Evolutionary conservation across 176 grass and related monocot genomes (phyloP).

Genomic region (Tillandsia leiboldiana): DNA sequence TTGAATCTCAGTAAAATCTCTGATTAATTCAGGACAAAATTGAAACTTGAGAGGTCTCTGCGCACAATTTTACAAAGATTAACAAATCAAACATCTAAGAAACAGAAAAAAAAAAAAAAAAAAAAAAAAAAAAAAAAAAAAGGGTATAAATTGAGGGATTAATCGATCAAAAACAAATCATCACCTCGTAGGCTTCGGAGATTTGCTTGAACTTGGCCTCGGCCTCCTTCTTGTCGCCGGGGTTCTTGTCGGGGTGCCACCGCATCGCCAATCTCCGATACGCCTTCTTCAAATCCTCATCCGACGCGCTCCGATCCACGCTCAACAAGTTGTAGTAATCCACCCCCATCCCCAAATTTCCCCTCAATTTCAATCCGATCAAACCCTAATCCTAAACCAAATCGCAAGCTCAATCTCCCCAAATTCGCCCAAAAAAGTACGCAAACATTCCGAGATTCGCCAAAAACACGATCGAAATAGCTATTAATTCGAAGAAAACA

Average conservation of each 20-base stretch:
- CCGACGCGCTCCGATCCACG: slow-evolving; percentile 23
- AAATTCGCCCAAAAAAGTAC: too few species aligned
- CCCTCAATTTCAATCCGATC: neutral
- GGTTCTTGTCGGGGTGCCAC: slow-evolving; percentile 59
- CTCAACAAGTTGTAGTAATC: slow-evolving; percentile 44
- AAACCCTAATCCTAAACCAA: neutral
- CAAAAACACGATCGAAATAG: too few species aligned
- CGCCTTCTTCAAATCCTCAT: slow-evolving; percentile 41
- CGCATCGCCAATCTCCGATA: slow-evolving; percentile 45
- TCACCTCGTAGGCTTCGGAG: slow-evolving; percentile 50
- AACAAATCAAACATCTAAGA: too few species aligned
- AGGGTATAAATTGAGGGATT: neutral
- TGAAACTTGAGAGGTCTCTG: too few species aligned
- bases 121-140: neutral
- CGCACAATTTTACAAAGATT: too few species aligned
- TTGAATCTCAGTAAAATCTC: too few species aligned
- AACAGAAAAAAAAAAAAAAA: neutral
- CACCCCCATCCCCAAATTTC: slow-evolving; percentile 17
- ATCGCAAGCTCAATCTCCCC: too few species aligned
- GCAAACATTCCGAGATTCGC: too few species aligned
- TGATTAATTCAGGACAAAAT: too few species aligned
- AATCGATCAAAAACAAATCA: slow-evolving; percentile 11
- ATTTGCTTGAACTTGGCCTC: slow-evolving; percentile 54
- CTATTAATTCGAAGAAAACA: too few species aligned
- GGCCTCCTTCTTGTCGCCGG: slow-evolving; percentile 26